These are phyloP conservation scores for Geotrichum candidum DNA, from an alignment of 1,139 yeast species.

Conservation along the genomic window DNA sequence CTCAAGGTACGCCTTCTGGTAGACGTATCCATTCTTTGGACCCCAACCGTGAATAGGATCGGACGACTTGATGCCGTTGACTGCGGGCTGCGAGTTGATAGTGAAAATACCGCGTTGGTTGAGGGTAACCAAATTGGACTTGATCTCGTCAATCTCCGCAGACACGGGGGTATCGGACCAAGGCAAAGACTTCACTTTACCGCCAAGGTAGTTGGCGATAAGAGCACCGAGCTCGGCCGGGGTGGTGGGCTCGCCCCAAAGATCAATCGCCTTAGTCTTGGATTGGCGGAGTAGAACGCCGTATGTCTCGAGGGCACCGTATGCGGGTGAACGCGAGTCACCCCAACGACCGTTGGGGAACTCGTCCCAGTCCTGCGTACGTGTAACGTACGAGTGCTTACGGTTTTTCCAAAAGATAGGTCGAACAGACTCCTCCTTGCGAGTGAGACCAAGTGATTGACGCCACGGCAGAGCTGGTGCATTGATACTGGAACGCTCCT, in stretches of 20 bases:
- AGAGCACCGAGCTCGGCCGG: constrained; percentile 55
- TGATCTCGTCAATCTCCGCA: constrained; percentile 64
- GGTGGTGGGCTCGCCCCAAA: constrained; percentile 79
- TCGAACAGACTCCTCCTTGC: constrained; percentile 77
- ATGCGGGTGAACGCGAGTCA: constrained; percentile 88
- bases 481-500: constrained; percentile 31
- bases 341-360: constrained; percentile 96
- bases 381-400: constrained; percentile 79
- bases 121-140: constrained; percentile 52
- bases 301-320: constrained; percentile 70
- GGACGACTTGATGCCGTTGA: constrained; percentile 69
- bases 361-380: constrained; percentile 94
- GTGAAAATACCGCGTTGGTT: constrained; percentile 69
- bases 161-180: constrained; percentile 94
- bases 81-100: constrained; percentile 91
- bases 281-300: constrained; percentile 48
- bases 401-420: constrained; percentile 97
- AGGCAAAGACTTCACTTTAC: constrained; percentile 71
- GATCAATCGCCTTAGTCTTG: constrained; percentile 65
- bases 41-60: constrained; percentile 91
- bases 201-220: constrained; percentile 60
- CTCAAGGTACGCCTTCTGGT: constrained; percentile 89
- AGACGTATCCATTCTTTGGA: constrained; percentile 83
- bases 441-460: constrained; percentile 74
- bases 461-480: constrained; percentile 72